phyloP scores from a whole-genome alignment of 2,329 filamentous ascomycete species.

The Talaromyces verruculosus region DNA sequence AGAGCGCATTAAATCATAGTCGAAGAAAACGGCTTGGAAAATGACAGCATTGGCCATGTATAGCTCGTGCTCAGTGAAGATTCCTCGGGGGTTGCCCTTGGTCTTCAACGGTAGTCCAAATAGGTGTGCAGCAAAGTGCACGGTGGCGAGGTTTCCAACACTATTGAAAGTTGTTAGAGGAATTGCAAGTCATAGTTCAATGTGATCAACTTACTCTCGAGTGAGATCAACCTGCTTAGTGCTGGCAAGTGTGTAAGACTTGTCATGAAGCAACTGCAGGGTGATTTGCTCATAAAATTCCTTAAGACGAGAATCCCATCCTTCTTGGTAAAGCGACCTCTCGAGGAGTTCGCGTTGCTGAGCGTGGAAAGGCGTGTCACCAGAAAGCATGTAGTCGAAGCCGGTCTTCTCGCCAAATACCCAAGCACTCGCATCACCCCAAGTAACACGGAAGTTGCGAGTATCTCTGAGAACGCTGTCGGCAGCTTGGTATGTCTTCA shows the following conservation, averaged over 20 bases:
- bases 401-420: slow-evolving; percentile 59
- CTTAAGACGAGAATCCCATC: slow-evolving; percentile 64
- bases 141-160: slow-evolving; percentile 55
- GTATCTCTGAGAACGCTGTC: slow-evolving; percentile 62
- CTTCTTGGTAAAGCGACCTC: slow-evolving; percentile 60
- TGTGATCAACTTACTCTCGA: slow-evolving; percentile 47
- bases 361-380: slow-evolving; percentile 51
- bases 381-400: slow-evolving; percentile 58
- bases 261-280: slow-evolving; percentile 61
- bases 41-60: slow-evolving; percentile 64
- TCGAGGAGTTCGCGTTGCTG: slow-evolving; percentile 56
- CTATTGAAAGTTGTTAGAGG: slow-evolving; percentile 17
- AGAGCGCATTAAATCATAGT: slow-evolving; percentile 65
- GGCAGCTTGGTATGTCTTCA: slow-evolving; percentile 62
- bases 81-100: slow-evolving; percentile 49
- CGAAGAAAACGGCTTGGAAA: slow-evolving; percentile 65
- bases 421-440: slow-evolving; percentile 63
- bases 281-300: slow-evolving; percentile 66
- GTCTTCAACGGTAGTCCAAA: slow-evolving; percentile 59
- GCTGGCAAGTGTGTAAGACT: slow-evolving; percentile 63
- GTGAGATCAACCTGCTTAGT: slow-evolving; percentile 69
- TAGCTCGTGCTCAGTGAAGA: slow-evolving; percentile 59
- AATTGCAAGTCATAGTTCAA: not conserved
- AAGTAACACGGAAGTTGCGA: slow-evolving; percentile 63
- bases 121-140: slow-evolving; percentile 57